A percentile compares a stretch with the other conserved stretches of the same genome.
phyloP scores from a whole-genome alignment of 495 filamentous ascomycete species.

The Massariosphaeria phaeospora region DNA sequence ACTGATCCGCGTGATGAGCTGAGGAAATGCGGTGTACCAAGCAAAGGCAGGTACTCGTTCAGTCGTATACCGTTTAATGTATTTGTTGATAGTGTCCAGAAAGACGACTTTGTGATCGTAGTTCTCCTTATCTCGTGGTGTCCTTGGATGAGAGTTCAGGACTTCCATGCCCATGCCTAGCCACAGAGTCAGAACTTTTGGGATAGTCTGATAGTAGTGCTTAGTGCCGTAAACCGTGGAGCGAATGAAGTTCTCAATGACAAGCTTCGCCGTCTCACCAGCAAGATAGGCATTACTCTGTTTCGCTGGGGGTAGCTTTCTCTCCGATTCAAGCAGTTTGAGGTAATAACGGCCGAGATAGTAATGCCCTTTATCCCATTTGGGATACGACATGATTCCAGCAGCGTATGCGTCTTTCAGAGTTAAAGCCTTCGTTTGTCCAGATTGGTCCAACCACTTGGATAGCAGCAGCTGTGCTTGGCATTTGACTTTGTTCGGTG shows the following conservation, averaged over 20 bases:
- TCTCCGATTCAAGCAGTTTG: slow-evolving; percentile 88
- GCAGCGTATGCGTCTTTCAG: slow-evolving; percentile 74
- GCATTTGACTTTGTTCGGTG: slow-evolving; percentile 53
- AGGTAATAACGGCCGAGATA: slow-evolving; percentile 97
- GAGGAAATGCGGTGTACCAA: slow-evolving; percentile 87
- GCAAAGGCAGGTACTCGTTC: slow-evolving; percentile 74
- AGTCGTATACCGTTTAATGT: slow-evolving; percentile 64
- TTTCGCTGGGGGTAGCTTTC: slow-evolving; percentile 62
- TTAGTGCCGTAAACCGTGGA: slow-evolving; percentile 84
- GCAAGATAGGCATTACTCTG: slow-evolving; percentile 55
- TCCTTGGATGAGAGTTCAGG: slow-evolving; percentile 46
- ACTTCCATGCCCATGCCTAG: slow-evolving; percentile 78
- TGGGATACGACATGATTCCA: slow-evolving; percentile 56
- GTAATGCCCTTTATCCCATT: slow-evolving; percentile 96
- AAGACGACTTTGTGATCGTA: slow-evolving; percentile 56
- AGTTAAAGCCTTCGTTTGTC: slow-evolving; percentile 75
- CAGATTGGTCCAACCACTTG: slow-evolving; percentile 93
- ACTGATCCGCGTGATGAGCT: slow-evolving; percentile 86
- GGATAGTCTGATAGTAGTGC: slow-evolving; percentile 90
- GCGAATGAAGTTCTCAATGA: slow-evolving; percentile 87
- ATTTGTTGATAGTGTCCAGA: slow-evolving; percentile 64
- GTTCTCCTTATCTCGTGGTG: slow-evolving; percentile 39
- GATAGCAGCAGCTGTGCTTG: slow-evolving; percentile 77
- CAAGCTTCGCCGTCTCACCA: slow-evolving; percentile 80
- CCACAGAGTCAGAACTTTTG: slow-evolving; percentile 87